Evolutionary conservation across 768 basidiomycete genomes (phyloP).

Genomic region (Asterophora parasitica): DNA sequence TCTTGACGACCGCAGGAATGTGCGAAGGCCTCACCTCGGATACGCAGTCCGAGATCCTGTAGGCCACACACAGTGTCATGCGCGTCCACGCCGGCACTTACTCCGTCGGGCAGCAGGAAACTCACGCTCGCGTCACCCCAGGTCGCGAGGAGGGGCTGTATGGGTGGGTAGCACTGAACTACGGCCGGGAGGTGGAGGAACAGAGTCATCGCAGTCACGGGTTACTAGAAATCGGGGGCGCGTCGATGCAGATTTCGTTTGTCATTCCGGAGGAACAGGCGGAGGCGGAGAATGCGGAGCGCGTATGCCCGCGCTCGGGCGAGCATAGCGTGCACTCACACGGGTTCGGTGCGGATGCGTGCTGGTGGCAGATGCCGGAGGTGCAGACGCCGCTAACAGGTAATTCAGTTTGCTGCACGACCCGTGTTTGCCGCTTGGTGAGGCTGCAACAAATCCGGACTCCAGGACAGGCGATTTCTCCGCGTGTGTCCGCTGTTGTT

Average conservation of each 20-base stretch:
- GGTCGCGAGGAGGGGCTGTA: slow-evolving; percentile 9
- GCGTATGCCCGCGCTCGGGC: slow-evolving; percentile 9
- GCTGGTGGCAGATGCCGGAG: too few species aligned
- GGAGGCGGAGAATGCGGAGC: neutral
- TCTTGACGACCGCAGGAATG: slow-evolving; percentile 14
- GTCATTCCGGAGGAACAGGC: slow-evolving; percentile 1
- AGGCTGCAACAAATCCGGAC: too few species aligned
- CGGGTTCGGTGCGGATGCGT: too few species aligned
- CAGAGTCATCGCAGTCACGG: slow-evolving; percentile 10
- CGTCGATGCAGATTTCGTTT: slow-evolving; percentile 6
- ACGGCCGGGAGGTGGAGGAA: slow-evolving; percentile 6
- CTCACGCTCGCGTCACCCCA: slow-evolving; percentile 7
- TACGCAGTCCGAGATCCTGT: neutral
- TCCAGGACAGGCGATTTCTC: too few species aligned
- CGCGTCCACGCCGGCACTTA: neutral
- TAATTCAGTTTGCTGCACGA: too few species aligned
- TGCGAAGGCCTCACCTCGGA: slow-evolving; percentile 2
- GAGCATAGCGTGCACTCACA: neutral
- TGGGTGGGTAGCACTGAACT: slow-evolving; percentile 13
- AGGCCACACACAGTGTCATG: slow-evolving; percentile 3
- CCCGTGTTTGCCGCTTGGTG: too few species aligned
- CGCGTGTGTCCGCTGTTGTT: too few species aligned
- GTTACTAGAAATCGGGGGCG: neutral
- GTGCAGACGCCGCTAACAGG: too few species aligned
- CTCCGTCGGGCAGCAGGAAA: slow-evolving; percentile 3